Conservation (phyloP, 2,329 filamentous ascomycete genomes). For the Trichoderma harzianum region DNA sequence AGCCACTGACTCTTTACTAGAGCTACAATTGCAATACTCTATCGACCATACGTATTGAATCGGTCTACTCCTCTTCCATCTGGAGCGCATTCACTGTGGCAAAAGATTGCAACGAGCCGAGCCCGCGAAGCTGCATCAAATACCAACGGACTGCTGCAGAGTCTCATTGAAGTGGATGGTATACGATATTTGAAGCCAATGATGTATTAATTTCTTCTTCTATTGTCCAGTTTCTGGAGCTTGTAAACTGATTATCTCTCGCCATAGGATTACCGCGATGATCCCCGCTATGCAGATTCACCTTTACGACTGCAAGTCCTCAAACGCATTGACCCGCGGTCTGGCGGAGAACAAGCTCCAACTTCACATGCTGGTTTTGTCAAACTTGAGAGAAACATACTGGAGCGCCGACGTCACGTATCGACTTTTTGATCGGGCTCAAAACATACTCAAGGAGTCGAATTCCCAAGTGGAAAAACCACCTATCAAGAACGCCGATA, state of each 20-base stretch:
- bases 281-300: conserved; percentile 7
- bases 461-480: not conserved
- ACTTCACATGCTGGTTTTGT: conserved; percentile 1
- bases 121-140: conserved; percentile 4
- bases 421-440: not conserved
- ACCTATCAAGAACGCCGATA: not conserved
- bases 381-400: not conserved
- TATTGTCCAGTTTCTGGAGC: not conserved
- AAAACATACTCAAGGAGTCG: not conserved
- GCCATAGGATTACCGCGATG: not conserved
- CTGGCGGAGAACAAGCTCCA: not conserved
- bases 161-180: not conserved
- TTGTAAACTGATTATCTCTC: not conserved
- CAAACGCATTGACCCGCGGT: not conserved
- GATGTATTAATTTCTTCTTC: not conserved
- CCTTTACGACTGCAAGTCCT: not conserved
- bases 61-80: not conserved
- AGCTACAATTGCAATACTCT: not conserved
- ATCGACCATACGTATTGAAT: not conserved
- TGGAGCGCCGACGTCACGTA: conserved; percentile 8
- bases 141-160: not conserved
- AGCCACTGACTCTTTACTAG: not conserved
- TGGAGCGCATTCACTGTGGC: not conserved
- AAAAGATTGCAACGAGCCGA: not conserved
- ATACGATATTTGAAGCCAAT: not conserved